phyloP scores from a whole-genome alignment of 768 basidiomycete genomes.

The Amanita muscaria region DNA sequence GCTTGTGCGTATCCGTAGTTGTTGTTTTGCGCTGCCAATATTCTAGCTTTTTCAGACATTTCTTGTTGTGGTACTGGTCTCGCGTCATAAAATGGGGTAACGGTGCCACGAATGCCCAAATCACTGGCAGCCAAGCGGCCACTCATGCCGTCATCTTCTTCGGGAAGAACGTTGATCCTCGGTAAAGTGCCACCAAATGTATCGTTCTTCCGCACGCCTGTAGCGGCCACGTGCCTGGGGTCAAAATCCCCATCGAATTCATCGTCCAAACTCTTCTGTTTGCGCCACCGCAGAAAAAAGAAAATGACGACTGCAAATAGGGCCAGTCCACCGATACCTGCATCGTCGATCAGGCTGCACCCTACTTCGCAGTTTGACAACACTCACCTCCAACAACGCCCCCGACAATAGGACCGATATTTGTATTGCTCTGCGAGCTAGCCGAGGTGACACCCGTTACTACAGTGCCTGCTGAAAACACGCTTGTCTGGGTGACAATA shows the following conservation, averaged over 20 bases:
- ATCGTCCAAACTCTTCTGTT: slow-evolving; percentile 14
- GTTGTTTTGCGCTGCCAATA: neutral
- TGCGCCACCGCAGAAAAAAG: slow-evolving; percentile 21
- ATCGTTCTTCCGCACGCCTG: slow-evolving; percentile 7
- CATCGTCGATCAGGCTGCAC: slow-evolving; percentile 1
- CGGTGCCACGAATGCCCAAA: slow-evolving; percentile 22
- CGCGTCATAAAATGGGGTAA: slow-evolving; percentile 24
- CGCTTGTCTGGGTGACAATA: slow-evolving; percentile 18
- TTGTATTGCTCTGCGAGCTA: slow-evolving; percentile 1
- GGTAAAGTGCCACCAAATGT: slow-evolving; percentile 12
- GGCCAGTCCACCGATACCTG: slow-evolving; percentile 24
- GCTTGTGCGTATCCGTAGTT: neutral
- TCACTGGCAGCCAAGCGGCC: slow-evolving; percentile 22
- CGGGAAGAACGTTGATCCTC: slow-evolving; percentile 12
- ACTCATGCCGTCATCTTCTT: slow-evolving; percentile 28
- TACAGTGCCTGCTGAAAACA: slow-evolving; percentile 17
- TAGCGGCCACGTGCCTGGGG: slow-evolving; percentile 21
- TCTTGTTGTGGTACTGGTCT: neutral
- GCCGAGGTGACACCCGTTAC: slow-evolving; percentile 10
- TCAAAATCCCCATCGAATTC: slow-evolving; percentile 36
- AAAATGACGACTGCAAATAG: slow-evolving; percentile 16
- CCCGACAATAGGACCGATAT: slow-evolving; percentile 40
- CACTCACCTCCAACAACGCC: slow-evolving; percentile 40
- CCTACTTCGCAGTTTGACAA: neutral
- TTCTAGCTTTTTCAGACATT: slow-evolving; percentile 7